Evolutionary conservation across 345 rosid species (phyloP).

Genomic region (Hibiscus mutabilis): DNA sequence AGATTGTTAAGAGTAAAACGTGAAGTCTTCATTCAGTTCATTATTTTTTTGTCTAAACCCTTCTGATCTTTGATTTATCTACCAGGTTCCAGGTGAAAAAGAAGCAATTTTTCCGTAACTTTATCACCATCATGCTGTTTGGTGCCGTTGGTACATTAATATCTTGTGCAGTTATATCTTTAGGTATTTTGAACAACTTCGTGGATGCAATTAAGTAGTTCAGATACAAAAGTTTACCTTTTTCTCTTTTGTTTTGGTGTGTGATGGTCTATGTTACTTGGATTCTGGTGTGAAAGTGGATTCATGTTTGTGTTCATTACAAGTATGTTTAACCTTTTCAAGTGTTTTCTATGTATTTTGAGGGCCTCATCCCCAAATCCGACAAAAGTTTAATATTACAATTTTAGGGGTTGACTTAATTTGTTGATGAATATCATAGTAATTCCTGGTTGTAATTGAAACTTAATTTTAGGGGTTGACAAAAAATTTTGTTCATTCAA

Average conservation of each 20-base stretch:
- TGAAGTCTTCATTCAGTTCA: background rate
- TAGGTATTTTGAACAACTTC: slow-evolving; percentile 40
- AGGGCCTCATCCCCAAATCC: background rate
- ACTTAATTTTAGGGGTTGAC: too few species aligned
- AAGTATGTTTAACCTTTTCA: background rate
- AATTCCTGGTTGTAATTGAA: slow-evolving; percentile 4
- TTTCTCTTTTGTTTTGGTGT: background rate
- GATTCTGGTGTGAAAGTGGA: background rate
- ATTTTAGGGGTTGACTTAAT: background rate
- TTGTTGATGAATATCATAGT: background rate
- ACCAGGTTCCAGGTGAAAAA: slow-evolving; percentile 96
- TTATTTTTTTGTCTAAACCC: background rate
- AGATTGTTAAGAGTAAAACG: background rate
- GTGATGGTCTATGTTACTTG: background rate
- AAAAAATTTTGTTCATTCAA: slow-evolving; percentile 25
- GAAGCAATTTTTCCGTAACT: slow-evolving; percentile 95
- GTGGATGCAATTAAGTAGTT: background rate
- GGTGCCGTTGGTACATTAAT: slow-evolving; percentile 93
- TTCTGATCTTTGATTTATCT: background rate
- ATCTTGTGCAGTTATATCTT: slow-evolving; percentile 62
- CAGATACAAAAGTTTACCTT: slow-evolving; percentile 1
- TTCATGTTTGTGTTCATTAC: background rate
- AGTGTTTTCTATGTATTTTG: background rate
- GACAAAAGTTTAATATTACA: too few species aligned
- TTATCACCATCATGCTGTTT: slow-evolving; percentile 77